Base-by-base conservation (phyloP, 805 yeast genomes). In the Saturnispora serradocipensis region DNA sequence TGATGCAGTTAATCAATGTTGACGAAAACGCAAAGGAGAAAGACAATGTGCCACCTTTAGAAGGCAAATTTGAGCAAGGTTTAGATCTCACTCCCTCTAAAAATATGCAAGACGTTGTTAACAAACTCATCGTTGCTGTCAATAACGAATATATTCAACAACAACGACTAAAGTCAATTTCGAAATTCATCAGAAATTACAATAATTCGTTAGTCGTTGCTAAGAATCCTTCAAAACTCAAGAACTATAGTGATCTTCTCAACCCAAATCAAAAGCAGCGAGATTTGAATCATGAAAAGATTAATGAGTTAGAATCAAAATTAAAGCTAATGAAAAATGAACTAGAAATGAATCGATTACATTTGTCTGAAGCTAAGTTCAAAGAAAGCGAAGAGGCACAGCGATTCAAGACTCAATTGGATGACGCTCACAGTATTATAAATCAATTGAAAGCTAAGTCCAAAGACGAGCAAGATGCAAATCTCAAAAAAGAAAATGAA, bases 81-180 rank as follows among this genome's bases (percentile, higher is more conserved):
- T 73, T 84, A 34, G 79, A 79, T 50, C 73, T 84, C 34, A 79
- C 82, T 3, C 77, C 80, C 13, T 72, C 82, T 16, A 71, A 80
- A 1, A 76, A 71, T 43, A 66, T 84, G 50, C 81, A 81, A 38
- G 75, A 74, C 48, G 73, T 83, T 5, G 74, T 85, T 8, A 75
- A 77, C 51, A 65, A 75, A 20, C 65, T 86, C 39, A 73, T 82
- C 1, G 68, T 76, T 28, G 80, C 80, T 50, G 67, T 86, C 18
- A 74, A 80, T 48, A 71, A 76, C 55, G 80, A 81, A 51, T 81
- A 77, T 57, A 72, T 80, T 49, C 85, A 84, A 58, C 80, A 74
- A 56, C 70, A 77, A 56, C 74, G 80, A 52, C 63, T 84, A 50
- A 68, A 70, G 44, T 74, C 83, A 10, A 68, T 86, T 42, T 80